Percentiles rank a stretch among this genome's conserved stretches.
Evolutionary conservation across 495 filamentous ascomycete genomes (phyloP).

Genomic region (Talaromyces adpressus): DNA sequence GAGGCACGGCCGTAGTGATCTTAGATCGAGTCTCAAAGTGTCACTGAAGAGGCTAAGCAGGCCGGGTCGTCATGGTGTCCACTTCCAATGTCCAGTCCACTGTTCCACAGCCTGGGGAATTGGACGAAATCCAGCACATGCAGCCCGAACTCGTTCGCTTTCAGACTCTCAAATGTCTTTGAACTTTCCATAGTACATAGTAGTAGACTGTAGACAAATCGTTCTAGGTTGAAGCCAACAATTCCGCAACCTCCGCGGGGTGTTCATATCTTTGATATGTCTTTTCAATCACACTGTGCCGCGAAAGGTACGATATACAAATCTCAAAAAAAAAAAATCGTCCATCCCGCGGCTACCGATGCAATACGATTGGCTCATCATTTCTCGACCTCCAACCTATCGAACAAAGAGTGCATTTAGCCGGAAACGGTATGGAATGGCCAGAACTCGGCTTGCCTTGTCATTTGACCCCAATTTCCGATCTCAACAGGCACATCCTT

Average conservation of each 20-base stretch:
- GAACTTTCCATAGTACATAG: neutral
- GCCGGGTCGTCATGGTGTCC: no score
- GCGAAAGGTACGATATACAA: neutral
- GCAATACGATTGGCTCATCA: neutral
- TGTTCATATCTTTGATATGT: neutral
- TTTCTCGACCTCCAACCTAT: neutral
- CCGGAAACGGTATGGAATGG: neutral
- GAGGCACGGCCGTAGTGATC: neutral
- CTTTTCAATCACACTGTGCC: neutral
- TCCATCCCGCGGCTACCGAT: slow-evolving; percentile 1
- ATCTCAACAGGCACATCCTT: neutral
- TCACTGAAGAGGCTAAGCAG: neutral
- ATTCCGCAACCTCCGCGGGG: neutral
- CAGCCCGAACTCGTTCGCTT: neutral
- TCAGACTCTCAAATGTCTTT: neutral
- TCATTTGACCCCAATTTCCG: neutral
- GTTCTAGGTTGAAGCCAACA: neutral
- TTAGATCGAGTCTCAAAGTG: neutral
- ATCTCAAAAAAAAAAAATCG: neutral
- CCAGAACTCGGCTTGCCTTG: neutral
- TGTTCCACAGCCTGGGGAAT: neutral
- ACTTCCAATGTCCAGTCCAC: neutral
- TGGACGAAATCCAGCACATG: neutral
- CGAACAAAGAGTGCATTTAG: neutral
- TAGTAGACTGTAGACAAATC: neutral